Base-by-base conservation (phyloP, 1,284 basidiomycete species). In the Puccinia triticina region DNA sequence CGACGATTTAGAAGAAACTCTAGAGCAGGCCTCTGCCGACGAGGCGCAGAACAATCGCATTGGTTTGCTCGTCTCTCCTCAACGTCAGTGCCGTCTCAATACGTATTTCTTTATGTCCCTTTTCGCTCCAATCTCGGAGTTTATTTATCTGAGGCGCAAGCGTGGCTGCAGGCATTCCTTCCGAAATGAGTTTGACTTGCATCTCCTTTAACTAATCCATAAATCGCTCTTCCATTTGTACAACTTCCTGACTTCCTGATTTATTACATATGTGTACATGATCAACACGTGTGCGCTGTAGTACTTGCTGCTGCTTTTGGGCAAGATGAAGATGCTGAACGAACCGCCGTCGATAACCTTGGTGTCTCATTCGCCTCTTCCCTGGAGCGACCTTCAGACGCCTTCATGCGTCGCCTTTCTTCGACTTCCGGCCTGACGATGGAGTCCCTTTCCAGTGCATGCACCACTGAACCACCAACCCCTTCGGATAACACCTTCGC, bases 351-450 rank as follows among this genome's bases (percentile, higher is more conserved):
- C 26, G 21, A 46, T 29, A 53, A 73, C 46, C 29, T 50, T 34
- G 43, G 37, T 32, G 57, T 53, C 16, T 81, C 78, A 10, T 50
- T 53, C 14, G 18, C 69, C 23, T 11, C 78, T 55, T 53, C 78
- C 14, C 32, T 50, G 37, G 78, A 81, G 14, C 55, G 32, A 40
- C 48, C 37, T 40, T 64, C 69, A 26, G 48, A 61, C 32, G 78
- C 32, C 16, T 81, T 55, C 43, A 61, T 81, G 43, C 53, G 78
- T 59, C 78, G 78, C 11, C 71, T 81, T 37, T 81, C 78, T 46
- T 72, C 69, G 7, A 55, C 53, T n/a, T 81, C 78, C 55, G 78
- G 78, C n/a, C 34, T 73, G 37, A 81, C 78, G 16, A 81, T 61
- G 43, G 78, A 69, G 59, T 81, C 78, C 40, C 67, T 72, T 34